Evolutionary conservation across 2,329 filamentous ascomycete genomes (phyloP).

Genomic region (Phialemonium atrogriseum): DNA sequence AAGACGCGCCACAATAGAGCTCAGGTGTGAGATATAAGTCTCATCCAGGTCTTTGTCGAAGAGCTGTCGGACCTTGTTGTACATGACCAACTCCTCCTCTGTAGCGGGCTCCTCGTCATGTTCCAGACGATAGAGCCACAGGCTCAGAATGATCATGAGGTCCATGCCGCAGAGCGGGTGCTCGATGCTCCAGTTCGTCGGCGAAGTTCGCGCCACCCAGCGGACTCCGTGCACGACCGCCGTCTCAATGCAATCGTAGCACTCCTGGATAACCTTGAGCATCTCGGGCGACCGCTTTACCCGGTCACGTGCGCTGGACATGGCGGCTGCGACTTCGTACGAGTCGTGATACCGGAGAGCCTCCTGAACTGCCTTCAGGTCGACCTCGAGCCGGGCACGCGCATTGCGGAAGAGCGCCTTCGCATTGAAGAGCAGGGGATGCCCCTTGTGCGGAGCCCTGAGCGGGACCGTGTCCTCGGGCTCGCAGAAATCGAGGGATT

Average conservation of each 20-base stretch:
- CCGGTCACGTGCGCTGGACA: slow-evolving; percentile 88
- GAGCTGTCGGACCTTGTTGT: slow-evolving; percentile 82
- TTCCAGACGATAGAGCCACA: slow-evolving; percentile 99
- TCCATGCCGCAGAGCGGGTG: slow-evolving; percentile 95
- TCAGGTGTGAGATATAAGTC: slow-evolving; percentile 72
- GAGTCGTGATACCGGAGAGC: slow-evolving; percentile 94
- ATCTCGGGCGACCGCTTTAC: slow-evolving; percentile 94
- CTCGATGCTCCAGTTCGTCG: slow-evolving; percentile 98
- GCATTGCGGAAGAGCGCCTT: slow-evolving; percentile 96
- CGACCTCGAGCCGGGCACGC: slow-evolving; percentile 83
- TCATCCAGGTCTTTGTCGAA: slow-evolving; percentile 89
- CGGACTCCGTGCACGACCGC: slow-evolving; percentile 89
- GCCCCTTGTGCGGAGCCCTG: slow-evolving; percentile 89
- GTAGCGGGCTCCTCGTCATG: slow-evolving; percentile 90
- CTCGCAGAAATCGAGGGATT: slow-evolving; percentile 87
- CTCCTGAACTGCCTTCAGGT: slow-evolving; percentile 92
- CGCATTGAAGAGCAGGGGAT: slow-evolving; percentile 95
- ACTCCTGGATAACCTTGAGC: slow-evolving; percentile 97
- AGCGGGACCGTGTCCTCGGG: slow-evolving; percentile 85
- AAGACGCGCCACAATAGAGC: slow-evolving; percentile 87
- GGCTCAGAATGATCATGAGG: slow-evolving; percentile 91
- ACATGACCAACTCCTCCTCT: slow-evolving; percentile 79
- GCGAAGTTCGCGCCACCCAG: slow-evolving; percentile 95
- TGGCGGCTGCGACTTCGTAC: slow-evolving; percentile 92
- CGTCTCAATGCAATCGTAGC: slow-evolving; percentile 95